Conservation (phyloP, 2,329 filamentous ascomycete species). For the Colletotrichum higginsianum region DNA sequence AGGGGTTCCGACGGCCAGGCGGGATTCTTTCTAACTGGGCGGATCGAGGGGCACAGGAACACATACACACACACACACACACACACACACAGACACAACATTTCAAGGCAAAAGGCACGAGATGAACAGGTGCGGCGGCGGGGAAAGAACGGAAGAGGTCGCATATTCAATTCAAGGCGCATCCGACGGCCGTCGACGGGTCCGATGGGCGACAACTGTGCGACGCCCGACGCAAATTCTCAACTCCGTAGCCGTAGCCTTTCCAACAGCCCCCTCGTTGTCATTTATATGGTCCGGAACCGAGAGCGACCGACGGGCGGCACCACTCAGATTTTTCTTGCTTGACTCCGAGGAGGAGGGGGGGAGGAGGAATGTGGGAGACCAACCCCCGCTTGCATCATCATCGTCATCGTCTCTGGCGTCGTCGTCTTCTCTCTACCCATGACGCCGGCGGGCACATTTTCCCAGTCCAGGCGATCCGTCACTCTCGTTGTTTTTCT, state of each 20-base stretch:
- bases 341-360: neutral
- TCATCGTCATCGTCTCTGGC: neutral
- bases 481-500: neutral
- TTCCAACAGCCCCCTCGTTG: constrained; percentile 2
- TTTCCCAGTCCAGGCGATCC: constrained; percentile 7
- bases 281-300: neutral
- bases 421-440: neutral
- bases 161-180: constrained; percentile 1
- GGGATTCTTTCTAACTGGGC: neutral
- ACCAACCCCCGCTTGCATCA: neutral
- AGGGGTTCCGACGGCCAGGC: neutral
- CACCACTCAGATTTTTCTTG: neutral
- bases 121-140: constrained; percentile 3
- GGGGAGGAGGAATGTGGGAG: neutral
- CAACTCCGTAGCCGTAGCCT: constrained; percentile 8
- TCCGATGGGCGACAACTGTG: constrained; percentile 28
- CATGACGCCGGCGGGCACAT: neutral
- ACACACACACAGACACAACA: neutral
- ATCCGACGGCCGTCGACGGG: constrained; percentile 26
- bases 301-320: neutral
- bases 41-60: too few relatives aligned
- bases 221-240: constrained; percentile 23
- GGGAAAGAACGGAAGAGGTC: constrained; percentile 12
- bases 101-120: constrained; percentile 11
- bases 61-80: too few relatives aligned